Evolutionary conservation across 2,329 filamentous ascomycete genomes (phyloP).

Genomic region (Cladobotryum protrusum): DNA sequence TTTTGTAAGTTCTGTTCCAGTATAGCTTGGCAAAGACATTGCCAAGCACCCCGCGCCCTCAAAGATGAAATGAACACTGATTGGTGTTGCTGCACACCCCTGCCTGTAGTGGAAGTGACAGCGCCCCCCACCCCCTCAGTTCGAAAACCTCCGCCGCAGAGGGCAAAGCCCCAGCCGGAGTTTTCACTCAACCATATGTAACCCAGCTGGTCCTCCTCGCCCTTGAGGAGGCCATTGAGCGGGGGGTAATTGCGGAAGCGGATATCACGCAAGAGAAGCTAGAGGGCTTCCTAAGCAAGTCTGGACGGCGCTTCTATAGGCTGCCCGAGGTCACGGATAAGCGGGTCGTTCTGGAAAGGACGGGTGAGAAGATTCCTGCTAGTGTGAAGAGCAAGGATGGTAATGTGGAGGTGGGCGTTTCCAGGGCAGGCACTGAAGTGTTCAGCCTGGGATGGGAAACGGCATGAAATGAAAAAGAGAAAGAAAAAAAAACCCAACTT

Average conservation of each 20-base stretch:
- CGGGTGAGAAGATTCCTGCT: conserved; percentile 33
- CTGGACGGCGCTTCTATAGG: conserved; percentile 50
- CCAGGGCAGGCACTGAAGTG: conserved; percentile 34
- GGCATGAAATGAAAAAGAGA: background rate
- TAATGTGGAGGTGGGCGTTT: conserved; percentile 38
- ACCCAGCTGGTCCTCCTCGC: conserved; percentile 56
- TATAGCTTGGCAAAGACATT: too few relatives aligned
- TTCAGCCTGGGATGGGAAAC: conserved; percentile 35
- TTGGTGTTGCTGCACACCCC: too few relatives aligned
- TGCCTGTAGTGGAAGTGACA: conserved; percentile 46
- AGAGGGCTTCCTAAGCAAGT: conserved; percentile 47
- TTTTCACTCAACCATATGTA: conserved; percentile 72
- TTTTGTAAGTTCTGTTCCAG: conserved; percentile 48
- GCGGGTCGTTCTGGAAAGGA: conserved; percentile 34
- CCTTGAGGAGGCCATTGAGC: conserved; percentile 55
- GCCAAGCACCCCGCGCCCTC: too few relatives aligned
- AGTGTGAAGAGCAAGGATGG: conserved; percentile 35
- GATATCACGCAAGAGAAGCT: conserved; percentile 51
- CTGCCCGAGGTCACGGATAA: conserved; percentile 23
- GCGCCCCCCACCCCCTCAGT: conserved; percentile 56
- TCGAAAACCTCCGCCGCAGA: conserved; percentile 46
- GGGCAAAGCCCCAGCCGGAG: conserved; percentile 60
- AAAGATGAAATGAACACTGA: too few relatives aligned
- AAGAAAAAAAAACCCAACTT: too few relatives aligned
- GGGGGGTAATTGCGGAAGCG: conserved; percentile 43